Percentiles rank a stretch among this genome's conserved stretches.
Evolutionary conservation across 2,329 filamentous ascomycete genomes (phyloP).

Genomic region (Lasiodiplodia citricola): DNA sequence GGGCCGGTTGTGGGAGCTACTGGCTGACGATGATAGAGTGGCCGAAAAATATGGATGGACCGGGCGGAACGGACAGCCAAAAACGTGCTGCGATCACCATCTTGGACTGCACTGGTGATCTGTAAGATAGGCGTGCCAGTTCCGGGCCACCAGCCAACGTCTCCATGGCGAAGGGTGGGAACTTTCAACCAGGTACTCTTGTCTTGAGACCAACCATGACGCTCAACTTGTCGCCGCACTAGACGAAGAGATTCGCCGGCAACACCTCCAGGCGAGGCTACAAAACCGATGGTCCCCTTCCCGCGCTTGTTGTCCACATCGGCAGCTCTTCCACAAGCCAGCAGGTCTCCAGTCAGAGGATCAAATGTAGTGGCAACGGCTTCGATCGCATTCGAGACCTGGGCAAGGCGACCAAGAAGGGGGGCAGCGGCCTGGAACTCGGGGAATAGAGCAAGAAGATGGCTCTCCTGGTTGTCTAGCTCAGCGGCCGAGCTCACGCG

Average conservation of each 20-base stretch:
- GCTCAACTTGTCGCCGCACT: slow-evolving; percentile 55
- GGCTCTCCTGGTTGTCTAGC: slow-evolving; percentile 27
- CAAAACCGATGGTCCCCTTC: slow-evolving; percentile 35
- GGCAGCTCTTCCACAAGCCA: slow-evolving; percentile 64
- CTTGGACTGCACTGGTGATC: slow-evolving; percentile 54
- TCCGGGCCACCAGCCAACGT: slow-evolving; percentile 61
- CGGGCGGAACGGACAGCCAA: slow-evolving; percentile 56
- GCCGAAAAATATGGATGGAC: slow-evolving; percentile 48
- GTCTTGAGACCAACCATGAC: slow-evolving; percentile 60
- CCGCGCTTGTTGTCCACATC: slow-evolving; percentile 43
- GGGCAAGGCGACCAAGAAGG: slow-evolving; percentile 34
- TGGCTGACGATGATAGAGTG: slow-evolving; percentile 31
- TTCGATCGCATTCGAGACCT: slow-evolving; percentile 39
- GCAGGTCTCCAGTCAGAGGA: slow-evolving; percentile 49
- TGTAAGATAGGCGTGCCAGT: slow-evolving; percentile 61
- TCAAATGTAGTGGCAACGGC: slow-evolving; percentile 44
- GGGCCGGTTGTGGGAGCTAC: slow-evolving; percentile 25
- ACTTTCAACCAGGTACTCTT: slow-evolving; percentile 56
- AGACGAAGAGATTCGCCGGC: slow-evolving; percentile 65
- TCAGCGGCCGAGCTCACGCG: slow-evolving; percentile 19
- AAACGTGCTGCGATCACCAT: slow-evolving; percentile 49
- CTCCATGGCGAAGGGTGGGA: slow-evolving; percentile 48
- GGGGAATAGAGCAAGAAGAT: slow-evolving; percentile 33
- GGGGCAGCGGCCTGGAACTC: slow-evolving; percentile 35
- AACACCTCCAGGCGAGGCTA: slow-evolving; percentile 40